A percentile compares a stretch with the other conserved stretches of the same genome.
Conservation (phyloP, 306 rosid genomes). For the Datisca glomerata region DNA sequence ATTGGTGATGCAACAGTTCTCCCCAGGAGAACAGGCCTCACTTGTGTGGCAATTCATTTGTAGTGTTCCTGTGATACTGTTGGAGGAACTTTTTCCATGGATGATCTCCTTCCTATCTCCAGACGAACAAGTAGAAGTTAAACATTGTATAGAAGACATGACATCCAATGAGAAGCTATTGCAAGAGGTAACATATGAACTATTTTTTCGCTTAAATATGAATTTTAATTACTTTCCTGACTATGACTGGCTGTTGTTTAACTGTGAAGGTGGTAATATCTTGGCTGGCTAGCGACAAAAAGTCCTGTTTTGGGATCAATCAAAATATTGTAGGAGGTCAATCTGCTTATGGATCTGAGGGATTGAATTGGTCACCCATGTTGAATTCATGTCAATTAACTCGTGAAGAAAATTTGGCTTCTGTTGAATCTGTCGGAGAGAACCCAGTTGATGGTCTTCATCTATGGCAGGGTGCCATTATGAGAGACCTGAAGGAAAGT, state of each 20-base stretch:
- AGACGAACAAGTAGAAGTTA: conserved; percentile 44
- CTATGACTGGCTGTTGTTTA: conserved; percentile 20
- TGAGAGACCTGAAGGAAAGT: conserved; percentile 47
- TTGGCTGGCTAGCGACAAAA: conserved; percentile 43
- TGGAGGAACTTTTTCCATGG: conserved; percentile 57
- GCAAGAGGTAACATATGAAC: conserved; percentile 51
- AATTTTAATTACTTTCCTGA: too few relatives aligned
- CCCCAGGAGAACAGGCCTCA: conserved; percentile 55
- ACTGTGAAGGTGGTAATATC: conserved; percentile 59
- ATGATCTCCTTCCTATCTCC: conserved; percentile 54
- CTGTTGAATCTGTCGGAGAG: too few relatives aligned
- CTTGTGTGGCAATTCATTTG: conserved; percentile 87
- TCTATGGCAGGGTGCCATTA: conserved; percentile 67
- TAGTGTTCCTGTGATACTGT: conserved; percentile 64
- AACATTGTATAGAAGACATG: conserved; percentile 39
- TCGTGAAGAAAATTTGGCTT: conserved; percentile 26
- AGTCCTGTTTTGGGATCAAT: too few relatives aligned
- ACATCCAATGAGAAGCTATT: conserved; percentile 57
- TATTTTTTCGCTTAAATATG: conserved; percentile 8
- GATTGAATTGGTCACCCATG: conserved; percentile 20
- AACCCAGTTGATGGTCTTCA: conserved; percentile 57
- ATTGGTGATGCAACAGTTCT: conserved; percentile 50
- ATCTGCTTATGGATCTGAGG: conserved; percentile 20
- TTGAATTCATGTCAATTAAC: conserved; percentile 26
- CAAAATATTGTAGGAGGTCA: conserved; percentile 33